Base-by-base conservation (phyloP, 495 filamentous ascomycete genomes). In the Lindgomyces ingoldianus region DNA sequence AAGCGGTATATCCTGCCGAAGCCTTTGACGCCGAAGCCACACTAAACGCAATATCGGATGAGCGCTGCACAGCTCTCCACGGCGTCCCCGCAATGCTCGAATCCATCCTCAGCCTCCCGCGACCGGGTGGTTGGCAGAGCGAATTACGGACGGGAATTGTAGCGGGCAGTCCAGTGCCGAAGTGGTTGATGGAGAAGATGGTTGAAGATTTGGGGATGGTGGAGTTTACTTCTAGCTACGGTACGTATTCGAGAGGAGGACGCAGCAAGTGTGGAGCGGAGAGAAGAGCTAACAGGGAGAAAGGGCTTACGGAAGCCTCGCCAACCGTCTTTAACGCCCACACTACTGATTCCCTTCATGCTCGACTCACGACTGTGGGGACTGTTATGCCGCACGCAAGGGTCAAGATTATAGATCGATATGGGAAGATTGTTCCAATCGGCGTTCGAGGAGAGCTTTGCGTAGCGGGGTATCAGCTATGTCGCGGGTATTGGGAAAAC, bases 11-110 rank as follows among this genome's bases (percentile, higher is more conserved):
- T 69, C 86, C 87, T 3, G 78, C 80, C 55, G 84, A 87, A 62
- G 81, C 83, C 1, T 90, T 90, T 65, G 83, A 87, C 63, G 76
- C 86, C 6, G 69, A 75, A 16, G 83, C 84, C 0, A 83, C 83
- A 0, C 73, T 89, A 19, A 76, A 77, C 53, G 83, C 86, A 51
- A 80, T 90, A 44, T 77, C 81, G 36, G 78, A 83, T 55, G 86
- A 90, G 69, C 74, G 78, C 2, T 90, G 87, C 74, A 89, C 87
- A 0, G 87, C 85, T 0, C 76, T 89, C 0, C 86, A 90, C 70
- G 87, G 87, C 48, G 87, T 90, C 0, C 87, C 87, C 0, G 86
- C 87, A 33, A 90, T 90, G 87, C 87, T 90, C 68, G 85, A 88
- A 70, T 81, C 81, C 1, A 79, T 89, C 21, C 77, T 89, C 45